Percentiles rank a stretch among this genome's conserved stretches.
These are phyloP conservation scores for Curvularia spicifera DNA, from an alignment of 2,329 filamentous ascomycete species.

Conservation along the genomic window DNA sequence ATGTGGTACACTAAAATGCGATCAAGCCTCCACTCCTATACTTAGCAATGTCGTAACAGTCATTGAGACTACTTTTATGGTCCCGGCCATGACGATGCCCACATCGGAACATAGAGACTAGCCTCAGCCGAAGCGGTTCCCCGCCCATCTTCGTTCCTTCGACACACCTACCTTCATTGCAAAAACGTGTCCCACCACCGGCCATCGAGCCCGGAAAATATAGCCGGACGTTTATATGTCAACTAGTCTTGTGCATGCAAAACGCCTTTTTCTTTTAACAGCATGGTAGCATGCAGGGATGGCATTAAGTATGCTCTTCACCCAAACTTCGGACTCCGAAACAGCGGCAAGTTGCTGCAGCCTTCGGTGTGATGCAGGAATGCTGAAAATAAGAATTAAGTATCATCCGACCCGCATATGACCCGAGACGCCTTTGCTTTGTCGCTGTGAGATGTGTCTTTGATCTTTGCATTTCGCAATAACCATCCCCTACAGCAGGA, in stretches of 20 bases:
- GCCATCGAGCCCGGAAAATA: neutral
- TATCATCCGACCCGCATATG: neutral
- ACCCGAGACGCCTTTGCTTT: neutral
- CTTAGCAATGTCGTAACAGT: neutral
- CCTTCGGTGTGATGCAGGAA: neutral
- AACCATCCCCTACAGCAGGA: neutral
- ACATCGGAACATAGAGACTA: neutral
- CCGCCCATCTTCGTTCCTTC: slow-evolving; percentile 5
- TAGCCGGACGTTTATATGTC: neutral
- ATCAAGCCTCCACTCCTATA: neutral
- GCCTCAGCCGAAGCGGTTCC: slow-evolving; percentile 13
- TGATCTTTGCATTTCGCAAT: neutral
- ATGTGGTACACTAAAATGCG: neutral
- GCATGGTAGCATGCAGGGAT: neutral
- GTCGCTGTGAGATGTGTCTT: neutral
- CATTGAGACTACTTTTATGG: neutral
- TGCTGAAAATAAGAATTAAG: too few relatives aligned
- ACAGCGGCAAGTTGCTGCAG: neutral
- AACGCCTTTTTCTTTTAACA: neutral
- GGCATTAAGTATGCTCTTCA: neutral
- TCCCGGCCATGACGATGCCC: neutral
- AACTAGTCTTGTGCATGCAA: neutral
- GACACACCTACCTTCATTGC: slow-evolving; percentile 1
- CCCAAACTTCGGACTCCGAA: neutral
- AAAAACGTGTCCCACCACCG: neutral